phyloP scores from a whole-genome alignment of 2,329 filamentous ascomycete species.

The Hypoxylon sp. region DNA sequence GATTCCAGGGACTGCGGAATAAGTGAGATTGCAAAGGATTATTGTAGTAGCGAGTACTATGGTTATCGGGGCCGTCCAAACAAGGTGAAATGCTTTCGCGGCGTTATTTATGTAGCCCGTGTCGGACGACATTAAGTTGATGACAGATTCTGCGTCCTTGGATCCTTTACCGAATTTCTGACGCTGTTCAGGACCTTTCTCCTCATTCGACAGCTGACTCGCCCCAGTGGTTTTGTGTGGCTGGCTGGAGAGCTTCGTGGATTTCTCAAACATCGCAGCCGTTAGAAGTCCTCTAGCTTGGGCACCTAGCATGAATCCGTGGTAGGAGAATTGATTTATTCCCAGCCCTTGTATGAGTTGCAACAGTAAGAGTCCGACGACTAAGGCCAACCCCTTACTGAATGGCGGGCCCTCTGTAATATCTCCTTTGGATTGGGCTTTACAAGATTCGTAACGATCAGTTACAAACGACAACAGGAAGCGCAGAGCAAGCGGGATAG shows the following conservation, averaged over 20 bases:
- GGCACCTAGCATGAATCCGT: constrained; percentile 88
- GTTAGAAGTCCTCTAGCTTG: constrained; percentile 84
- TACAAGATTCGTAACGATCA: constrained; percentile 77
- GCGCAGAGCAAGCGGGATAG: constrained; percentile 84
- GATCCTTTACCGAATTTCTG: background rate
- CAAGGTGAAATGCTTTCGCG: constrained; percentile 85
- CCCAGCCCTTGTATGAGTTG: constrained; percentile 82
- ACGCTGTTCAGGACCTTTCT: constrained; percentile 69
- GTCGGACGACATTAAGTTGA: constrained; percentile 92
- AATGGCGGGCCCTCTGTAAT: constrained; percentile 71
- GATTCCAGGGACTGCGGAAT: constrained; percentile 85
- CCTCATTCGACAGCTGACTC: constrained; percentile 47
- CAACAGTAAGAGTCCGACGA: constrained; percentile 85
- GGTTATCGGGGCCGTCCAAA: constrained; percentile 87
- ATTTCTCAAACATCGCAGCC: constrained; percentile 88
- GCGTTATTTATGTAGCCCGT: constrained; percentile 90
- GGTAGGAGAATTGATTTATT: constrained; percentile 90
- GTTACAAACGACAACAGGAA: constrained; percentile 87
- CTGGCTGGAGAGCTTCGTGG: constrained; percentile 83
- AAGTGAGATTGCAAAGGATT: constrained; percentile 88
- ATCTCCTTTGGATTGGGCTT: constrained; percentile 50
- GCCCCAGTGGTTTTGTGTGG: background rate
- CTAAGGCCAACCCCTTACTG: constrained; percentile 81
- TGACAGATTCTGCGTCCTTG: constrained; percentile 78
- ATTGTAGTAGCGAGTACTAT: constrained; percentile 82